phyloP scores from a whole-genome alignment of 441 rosid species.

The Pelargonium myrrhifolium region DNA sequence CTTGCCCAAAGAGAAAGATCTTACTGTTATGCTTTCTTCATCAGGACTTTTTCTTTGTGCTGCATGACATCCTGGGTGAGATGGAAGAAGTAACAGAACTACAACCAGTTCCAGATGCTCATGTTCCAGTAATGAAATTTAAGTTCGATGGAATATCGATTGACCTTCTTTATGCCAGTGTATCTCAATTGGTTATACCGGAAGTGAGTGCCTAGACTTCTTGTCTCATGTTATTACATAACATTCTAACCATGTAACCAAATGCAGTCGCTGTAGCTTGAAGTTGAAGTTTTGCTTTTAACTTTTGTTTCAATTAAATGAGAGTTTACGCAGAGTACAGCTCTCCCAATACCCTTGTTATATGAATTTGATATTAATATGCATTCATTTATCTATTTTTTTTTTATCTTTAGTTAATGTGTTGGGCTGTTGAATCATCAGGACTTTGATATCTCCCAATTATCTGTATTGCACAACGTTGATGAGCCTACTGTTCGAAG shows the following conservation, averaged over 20 bases:
- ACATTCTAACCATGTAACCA: no score
- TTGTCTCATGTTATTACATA: background rate
- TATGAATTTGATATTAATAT: background rate
- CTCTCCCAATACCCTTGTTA: no score
- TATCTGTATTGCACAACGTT: constrained; percentile 52
- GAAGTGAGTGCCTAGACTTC: constrained; percentile 31
- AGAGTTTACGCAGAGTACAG: no score
- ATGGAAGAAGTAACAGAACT: constrained; percentile 59
- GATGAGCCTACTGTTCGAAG: constrained; percentile 94
- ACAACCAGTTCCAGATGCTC: constrained; percentile 69
- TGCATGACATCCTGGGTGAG: constrained; percentile 44
- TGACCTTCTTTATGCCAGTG: constrained; percentile 67
- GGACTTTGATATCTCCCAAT: constrained; percentile 79
- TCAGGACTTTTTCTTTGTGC: constrained; percentile 53
- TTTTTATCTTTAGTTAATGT: background rate
- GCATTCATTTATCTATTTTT: background rate
- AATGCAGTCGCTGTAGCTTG: background rate
- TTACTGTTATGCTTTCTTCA: constrained; percentile 20
- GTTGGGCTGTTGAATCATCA: constrained; percentile 19
- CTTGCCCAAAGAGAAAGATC: background rate
- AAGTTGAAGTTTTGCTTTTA: background rate
- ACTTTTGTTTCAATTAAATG: background rate
- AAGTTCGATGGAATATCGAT: constrained; percentile 57
- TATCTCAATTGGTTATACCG: constrained; percentile 45
- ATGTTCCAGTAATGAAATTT: constrained; percentile 68